phyloP scores from a whole-genome alignment of 2,329 filamentous ascomycete species.

The Pyrenophora seminiperda region DNA sequence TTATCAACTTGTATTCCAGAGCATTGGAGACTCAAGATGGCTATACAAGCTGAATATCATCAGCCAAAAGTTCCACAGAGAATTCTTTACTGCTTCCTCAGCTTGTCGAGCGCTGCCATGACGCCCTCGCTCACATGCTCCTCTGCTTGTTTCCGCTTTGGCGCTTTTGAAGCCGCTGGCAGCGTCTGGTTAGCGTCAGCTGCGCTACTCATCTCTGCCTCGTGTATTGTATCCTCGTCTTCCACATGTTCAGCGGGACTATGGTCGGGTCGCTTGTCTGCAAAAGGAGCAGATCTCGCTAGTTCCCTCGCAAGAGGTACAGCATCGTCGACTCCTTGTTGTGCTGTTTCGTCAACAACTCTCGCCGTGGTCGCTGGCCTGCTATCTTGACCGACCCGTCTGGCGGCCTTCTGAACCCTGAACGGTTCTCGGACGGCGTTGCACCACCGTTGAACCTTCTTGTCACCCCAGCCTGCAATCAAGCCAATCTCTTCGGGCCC shows the following conservation, averaged over 20 bases:
- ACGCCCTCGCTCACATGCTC: slow-evolving; percentile 62
- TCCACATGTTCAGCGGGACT: slow-evolving; percentile 45
- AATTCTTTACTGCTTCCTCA: slow-evolving; percentile 51
- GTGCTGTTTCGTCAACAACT: slow-evolving; percentile 30
- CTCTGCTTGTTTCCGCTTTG: slow-evolving; percentile 47
- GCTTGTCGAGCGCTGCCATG: slow-evolving; percentile 62
- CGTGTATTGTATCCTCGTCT: slow-evolving; percentile 53
- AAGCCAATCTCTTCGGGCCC: slow-evolving; percentile 81
- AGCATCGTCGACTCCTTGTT: slow-evolving; percentile 37
- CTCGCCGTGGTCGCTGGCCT: slow-evolving; percentile 26
- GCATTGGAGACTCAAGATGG: too few relatives aligned
- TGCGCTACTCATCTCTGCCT: slow-evolving; percentile 27
- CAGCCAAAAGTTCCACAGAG: too few relatives aligned
- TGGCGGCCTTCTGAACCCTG: slow-evolving; percentile 72
- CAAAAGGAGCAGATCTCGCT: slow-evolving; percentile 25
- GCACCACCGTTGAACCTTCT: slow-evolving; percentile 89
- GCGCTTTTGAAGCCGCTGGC: slow-evolving; percentile 15
- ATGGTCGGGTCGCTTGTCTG: slow-evolving; percentile 43
- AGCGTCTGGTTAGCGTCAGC: slow-evolving; percentile 32
- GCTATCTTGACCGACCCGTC: slow-evolving; percentile 49
- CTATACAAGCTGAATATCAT: too few relatives aligned
- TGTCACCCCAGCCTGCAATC: slow-evolving; percentile 92
- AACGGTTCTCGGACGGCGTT: slow-evolving; percentile 84
- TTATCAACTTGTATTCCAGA: not conserved
- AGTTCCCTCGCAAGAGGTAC: slow-evolving; percentile 37